Percentiles rank a stretch among this genome's conserved stretches.
Evolutionary conservation across 805 yeast genomes (phyloP).

Genomic region (Teunomyces gatunensis): DNA sequence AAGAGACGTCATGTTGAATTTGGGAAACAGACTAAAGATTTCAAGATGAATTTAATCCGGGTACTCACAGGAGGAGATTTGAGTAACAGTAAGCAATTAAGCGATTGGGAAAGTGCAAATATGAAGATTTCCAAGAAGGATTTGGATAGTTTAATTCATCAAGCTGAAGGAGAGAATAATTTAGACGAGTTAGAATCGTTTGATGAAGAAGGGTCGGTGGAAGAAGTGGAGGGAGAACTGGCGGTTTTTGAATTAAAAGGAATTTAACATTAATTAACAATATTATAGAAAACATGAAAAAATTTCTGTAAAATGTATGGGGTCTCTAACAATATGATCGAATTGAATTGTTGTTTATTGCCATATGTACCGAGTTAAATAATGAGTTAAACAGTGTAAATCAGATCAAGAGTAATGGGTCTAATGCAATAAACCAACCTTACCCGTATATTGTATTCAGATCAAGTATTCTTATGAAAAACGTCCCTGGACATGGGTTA

Average conservation of each 20-base stretch:
- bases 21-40: conserved; percentile 44
- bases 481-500: background rate
- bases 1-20: conserved; percentile 47
- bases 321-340: too few species aligned
- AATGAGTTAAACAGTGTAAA: too few species aligned
- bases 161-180: conserved; percentile 9
- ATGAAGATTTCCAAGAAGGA: conserved; percentile 22
- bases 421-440: too few species aligned
- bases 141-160: conserved; percentile 15
- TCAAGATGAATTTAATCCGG: conserved; percentile 50
- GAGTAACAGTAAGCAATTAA: conserved; percentile 25
- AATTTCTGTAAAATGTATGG: too few species aligned
- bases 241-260: background rate
- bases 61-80: conserved; percentile 57
- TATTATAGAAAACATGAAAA: too few species aligned
- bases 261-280: background rate
- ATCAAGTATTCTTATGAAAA: background rate
- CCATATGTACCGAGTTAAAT: too few species aligned
- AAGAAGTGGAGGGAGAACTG: conserved; percentile 18
- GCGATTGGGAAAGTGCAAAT: conserved; percentile 39
- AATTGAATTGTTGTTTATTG: too few species aligned
- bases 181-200: conserved; percentile 12
- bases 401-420: background rate
- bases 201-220: conserved; percentile 10
- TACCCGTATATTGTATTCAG: too few species aligned